phyloP scores from a whole-genome alignment of 73 alveolate genomes.

The Symbiodinium natans region DNA sequence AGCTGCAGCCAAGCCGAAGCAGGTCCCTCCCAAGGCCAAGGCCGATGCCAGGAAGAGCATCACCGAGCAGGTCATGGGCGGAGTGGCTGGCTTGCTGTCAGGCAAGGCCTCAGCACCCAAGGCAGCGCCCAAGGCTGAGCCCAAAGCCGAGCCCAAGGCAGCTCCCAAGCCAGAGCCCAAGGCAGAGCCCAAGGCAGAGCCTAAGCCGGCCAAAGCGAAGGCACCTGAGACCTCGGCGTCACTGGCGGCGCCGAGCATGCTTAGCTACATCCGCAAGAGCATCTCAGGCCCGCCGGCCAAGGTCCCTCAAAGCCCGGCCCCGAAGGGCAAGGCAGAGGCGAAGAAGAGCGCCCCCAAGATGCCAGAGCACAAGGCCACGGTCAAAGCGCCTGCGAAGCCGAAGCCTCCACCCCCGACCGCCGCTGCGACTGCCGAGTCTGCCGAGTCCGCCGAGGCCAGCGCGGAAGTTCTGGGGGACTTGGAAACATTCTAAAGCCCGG shows the following conservation, averaged over 20 bases:
- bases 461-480: not conserved
- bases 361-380: not conserved
- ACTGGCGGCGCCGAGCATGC: not conserved
- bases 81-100: not conserved
- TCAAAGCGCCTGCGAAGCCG: not conserved
- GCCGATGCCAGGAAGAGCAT: constrained; percentile 71
- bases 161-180: not conserved
- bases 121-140: not conserved
- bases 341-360: not conserved
- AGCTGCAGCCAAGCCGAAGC: not conserved
- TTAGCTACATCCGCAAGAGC: constrained; percentile 47
- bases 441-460: not conserved
- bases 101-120: not conserved
- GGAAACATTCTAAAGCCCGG: not conserved
- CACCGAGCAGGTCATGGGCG: constrained; percentile 35
- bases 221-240: not conserved
- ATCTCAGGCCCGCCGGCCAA: not conserved
- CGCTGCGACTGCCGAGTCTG: too few relatives aligned
- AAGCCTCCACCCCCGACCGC: not conserved
- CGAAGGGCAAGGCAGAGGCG: not conserved
- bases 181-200: constrained; percentile 3
- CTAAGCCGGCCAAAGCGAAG: not conserved
- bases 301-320: not conserved
- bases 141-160: not conserved
- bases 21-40: constrained; percentile 21